Evolutionary conservation across 495 filamentous ascomycete genomes (phyloP).

Genomic region (Recurvomyces mirabilis): DNA sequence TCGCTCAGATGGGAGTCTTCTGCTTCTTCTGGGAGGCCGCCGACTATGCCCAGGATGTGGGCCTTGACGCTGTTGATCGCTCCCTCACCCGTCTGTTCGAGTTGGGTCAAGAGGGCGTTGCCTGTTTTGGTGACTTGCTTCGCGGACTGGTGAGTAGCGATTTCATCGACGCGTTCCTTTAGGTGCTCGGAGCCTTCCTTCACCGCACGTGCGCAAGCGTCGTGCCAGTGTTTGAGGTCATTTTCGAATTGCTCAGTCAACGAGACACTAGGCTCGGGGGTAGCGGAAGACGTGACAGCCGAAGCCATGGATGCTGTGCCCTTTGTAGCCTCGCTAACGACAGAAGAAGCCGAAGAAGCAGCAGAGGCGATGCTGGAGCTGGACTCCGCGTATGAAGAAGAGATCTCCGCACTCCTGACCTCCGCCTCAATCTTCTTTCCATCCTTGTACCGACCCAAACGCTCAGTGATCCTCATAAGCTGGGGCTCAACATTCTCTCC

Average conservation of each 20-base stretch:
- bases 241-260: slow-evolving; percentile 44
- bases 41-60: slow-evolving; percentile 52
- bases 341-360: slow-evolving; percentile 10
- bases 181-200: slow-evolving; percentile 69
- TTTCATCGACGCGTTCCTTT: slow-evolving; percentile 57
- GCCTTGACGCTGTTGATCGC: slow-evolving; percentile 57
- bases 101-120: slow-evolving; percentile 50
- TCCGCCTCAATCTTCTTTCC: slow-evolving; percentile 49
- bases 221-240: slow-evolving; percentile 74
- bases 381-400: slow-evolving; percentile 7
- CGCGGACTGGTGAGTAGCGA: slow-evolving; percentile 59
- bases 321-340: slow-evolving; percentile 3
- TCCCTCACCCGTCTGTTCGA: slow-evolving; percentile 52
- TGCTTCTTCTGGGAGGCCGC: slow-evolving; percentile 41
- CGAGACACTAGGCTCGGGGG: slow-evolving; percentile 14
- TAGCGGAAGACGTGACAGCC: slow-evolving; percentile 1
- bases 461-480: slow-evolving; percentile 78
- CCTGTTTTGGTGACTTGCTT: slow-evolving; percentile 56
- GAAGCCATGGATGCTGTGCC: slow-evolving; percentile 15
- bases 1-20: slow-evolving; percentile 42
- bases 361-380: slow-evolving; percentile 21
- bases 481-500: slow-evolving; percentile 91
- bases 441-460: slow-evolving; percentile 73
- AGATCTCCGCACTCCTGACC: slow-evolving; percentile 42
- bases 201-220: slow-evolving; percentile 70